Evolutionary conservation across 169 alveolate species (phyloP).

Genomic region (Cryptosporidium baileyi): DNA sequence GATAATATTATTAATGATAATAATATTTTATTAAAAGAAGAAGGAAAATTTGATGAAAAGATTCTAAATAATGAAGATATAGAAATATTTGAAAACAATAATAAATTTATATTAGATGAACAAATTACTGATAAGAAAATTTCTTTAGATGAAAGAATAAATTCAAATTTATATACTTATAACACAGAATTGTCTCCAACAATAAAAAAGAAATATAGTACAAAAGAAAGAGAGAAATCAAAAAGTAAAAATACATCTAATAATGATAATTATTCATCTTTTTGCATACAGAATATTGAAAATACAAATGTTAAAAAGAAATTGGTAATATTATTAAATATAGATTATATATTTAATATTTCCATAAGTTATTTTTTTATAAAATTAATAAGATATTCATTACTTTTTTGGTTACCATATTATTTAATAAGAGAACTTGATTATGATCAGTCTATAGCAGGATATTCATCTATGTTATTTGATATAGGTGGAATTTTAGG

Average conservation of each 20-base stretch:
- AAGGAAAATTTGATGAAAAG: no score
- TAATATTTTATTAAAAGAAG: no score
- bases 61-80: no score
- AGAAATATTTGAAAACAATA: not conserved
- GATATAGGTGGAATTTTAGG: slow-evolving; percentile 77
- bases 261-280: not conserved
- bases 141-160: not conserved
- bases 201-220: not conserved
- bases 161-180: not conserved
- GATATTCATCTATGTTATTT: slow-evolving; percentile 72
- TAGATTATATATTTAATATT: slow-evolving; percentile 37
- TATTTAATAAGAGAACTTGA: slow-evolving; percentile 64
- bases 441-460: slow-evolving; percentile 72
- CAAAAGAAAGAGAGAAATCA: not conserved
- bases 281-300: not conserved
- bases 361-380: slow-evolving; percentile 73
- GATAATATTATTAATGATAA: not conserved
- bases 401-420: slow-evolving; percentile 77
- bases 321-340: not conserved
- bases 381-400: slow-evolving; percentile 74
- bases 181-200: slow-evolving; percentile 50
- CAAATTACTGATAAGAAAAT: not conserved
- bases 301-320: not conserved
- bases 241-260: not conserved
- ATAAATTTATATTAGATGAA: not conserved